Evolutionary conservation across 1,284 basidiomycete species (phyloP).

Genomic region (Neonothopanus nambi): DNA sequence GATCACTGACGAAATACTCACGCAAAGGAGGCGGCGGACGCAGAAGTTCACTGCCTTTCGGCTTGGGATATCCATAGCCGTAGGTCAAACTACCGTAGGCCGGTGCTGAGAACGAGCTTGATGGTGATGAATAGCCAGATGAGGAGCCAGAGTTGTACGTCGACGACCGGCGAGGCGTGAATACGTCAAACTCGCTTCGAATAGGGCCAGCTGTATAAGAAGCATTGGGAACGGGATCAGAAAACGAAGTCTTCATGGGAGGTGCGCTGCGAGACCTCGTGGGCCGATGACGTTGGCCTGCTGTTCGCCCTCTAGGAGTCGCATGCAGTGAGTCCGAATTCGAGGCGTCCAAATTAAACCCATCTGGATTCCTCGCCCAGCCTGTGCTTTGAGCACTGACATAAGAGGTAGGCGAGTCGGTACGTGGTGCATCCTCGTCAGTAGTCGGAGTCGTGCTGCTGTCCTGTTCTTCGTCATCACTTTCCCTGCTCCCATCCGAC

Average conservation of each 20-base stretch:
- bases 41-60: conserved; percentile 44
- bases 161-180: conserved; percentile 2
- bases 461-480: not conserved
- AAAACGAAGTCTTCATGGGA: conserved; percentile 30
- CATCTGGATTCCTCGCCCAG: conserved; percentile 3
- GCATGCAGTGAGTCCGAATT: conserved; percentile 4
- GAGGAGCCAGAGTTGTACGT: conserved; percentile 13
- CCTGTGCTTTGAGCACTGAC: not conserved
- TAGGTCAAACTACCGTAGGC: conserved; percentile 18
- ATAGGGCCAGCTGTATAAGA: conserved; percentile 13
- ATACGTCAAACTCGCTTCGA: conserved; percentile 6
- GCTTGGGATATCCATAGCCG: conserved; percentile 22
- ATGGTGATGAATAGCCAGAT: conserved; percentile 26
- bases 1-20: conserved; percentile 38
- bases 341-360: conserved; percentile 1
- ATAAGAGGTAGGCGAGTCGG: conserved; percentile 2
- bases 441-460: not conserved
- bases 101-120: conserved; percentile 28
- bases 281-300: conserved; percentile 34
- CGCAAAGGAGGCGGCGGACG: conserved; percentile 63
- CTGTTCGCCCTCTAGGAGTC: conserved; percentile 8
- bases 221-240: conserved; percentile 21
- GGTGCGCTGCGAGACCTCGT: conserved; percentile 48
- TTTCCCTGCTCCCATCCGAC: not conserved
- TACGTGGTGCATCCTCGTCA: not conserved